Conservation (phyloP, 768 basidiomycete species). For the Gautieria morchelliformis region DNA sequence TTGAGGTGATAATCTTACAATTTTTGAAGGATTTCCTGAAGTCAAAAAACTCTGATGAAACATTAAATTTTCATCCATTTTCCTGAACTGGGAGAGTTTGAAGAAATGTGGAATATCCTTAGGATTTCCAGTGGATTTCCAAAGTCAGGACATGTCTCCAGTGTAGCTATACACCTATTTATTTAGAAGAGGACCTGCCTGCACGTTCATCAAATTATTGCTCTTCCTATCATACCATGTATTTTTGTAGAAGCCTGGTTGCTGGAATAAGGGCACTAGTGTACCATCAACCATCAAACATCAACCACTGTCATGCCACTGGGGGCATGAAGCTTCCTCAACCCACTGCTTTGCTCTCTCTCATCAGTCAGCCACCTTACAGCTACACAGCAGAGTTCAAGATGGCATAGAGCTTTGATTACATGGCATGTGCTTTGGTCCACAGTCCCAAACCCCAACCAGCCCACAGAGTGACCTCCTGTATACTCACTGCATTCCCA, state of each 20-base stretch:
- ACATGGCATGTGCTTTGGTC: constrained; percentile 12
- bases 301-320: constrained; percentile 23
- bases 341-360: constrained; percentile 5
- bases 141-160: no score
- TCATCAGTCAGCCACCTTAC: neutral
- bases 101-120: no score
- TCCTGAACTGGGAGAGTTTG: no score
- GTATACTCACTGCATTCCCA: constrained; percentile 20
- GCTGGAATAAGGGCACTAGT: neutral
- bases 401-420: neutral
- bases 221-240: constrained; percentile 7
- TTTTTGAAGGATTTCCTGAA: no score
- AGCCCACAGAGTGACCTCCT: constrained; percentile 19
- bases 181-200: neutral
- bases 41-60: no score
- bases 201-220: constrained; percentile 8
- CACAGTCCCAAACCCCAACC: constrained; percentile 15
- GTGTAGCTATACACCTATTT: no score
- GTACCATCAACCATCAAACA: constrained; percentile 8
- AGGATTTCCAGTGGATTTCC: no score
- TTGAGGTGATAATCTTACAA: no score
- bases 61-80: no score
- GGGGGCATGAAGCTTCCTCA: constrained; percentile 12
- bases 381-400: neutral
- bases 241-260: constrained; percentile 7